Percentiles rank a stretch among this genome's conserved stretches.
These are phyloP conservation scores for Pythium phragmiticola DNA, from an alignment of 352 stramenopile species.

Conservation along the genomic window DNA sequence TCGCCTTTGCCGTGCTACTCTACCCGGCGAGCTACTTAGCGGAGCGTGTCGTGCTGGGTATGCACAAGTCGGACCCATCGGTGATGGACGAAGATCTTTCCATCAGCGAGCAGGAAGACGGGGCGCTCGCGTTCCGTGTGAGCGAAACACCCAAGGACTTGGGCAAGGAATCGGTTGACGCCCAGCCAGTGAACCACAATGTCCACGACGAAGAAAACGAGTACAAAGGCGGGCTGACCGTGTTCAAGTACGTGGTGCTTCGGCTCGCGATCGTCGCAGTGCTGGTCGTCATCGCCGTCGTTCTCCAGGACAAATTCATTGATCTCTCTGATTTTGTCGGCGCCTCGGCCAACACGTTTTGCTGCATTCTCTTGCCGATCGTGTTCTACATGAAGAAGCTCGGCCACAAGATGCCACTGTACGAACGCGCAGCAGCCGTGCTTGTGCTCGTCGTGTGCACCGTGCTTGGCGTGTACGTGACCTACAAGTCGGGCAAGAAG, in stretches of 20 bases:
- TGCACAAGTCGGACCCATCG: conserved; percentile 38
- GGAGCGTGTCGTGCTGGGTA: conserved; percentile 43
- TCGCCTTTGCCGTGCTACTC: conserved; percentile 56
- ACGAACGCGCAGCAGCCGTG: conserved; percentile 26
- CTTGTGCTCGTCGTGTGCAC: conserved; percentile 50
- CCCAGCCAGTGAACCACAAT: conserved; percentile 31
- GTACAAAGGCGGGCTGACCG: conserved; percentile 34
- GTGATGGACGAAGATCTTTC: conserved; percentile 12
- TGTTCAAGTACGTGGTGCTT: conserved; percentile 50
- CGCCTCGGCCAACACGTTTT: conserved; percentile 51
- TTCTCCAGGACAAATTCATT: conserved; percentile 50
- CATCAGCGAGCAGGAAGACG: conserved; percentile 1
- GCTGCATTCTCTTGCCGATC: conserved; percentile 67
- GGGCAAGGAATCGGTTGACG: conserved; percentile 12
- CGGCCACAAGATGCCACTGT: conserved; percentile 35
- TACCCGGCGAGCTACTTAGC: conserved; percentile 54
- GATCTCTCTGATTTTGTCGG: conserved; percentile 73
- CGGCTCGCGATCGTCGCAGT: conserved; percentile 54
- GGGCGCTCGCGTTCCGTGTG: not conserved
- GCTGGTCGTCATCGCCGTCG: conserved; percentile 33
- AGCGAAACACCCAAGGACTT: conserved; percentile 6
- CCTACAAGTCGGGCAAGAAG: conserved; percentile 37
- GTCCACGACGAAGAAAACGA: conserved; percentile 36
- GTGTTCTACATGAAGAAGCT: conserved; percentile 74
- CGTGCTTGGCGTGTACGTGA: conserved; percentile 39